These are phyloP conservation scores for Trametes cubensis DNA, from an alignment of 768 basidiomycete genomes.

Conservation along the genomic window DNA sequence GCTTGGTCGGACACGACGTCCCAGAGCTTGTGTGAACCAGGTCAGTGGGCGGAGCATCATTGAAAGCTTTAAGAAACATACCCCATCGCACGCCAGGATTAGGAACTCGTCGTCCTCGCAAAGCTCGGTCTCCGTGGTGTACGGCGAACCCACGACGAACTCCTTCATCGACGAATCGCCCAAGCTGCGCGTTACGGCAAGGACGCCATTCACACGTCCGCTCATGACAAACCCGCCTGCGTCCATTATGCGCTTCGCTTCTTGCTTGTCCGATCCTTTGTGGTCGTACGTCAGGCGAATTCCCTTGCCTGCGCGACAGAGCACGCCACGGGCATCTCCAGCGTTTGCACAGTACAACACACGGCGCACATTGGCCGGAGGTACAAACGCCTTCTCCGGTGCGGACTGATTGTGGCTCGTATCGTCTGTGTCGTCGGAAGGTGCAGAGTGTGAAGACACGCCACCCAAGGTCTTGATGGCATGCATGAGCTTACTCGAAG, in stretches of 20 bases:
- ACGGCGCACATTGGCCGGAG: slow-evolving; percentile 49
- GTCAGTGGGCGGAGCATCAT: background rate
- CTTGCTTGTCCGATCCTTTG: slow-evolving; percentile 96
- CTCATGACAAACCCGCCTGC: slow-evolving; percentile 99
- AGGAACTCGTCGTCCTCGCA: slow-evolving; percentile 92
- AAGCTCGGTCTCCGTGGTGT: slow-evolving; percentile 96
- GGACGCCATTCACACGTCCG: slow-evolving; percentile 95
- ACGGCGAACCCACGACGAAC: slow-evolving; percentile 96
- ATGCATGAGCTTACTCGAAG: slow-evolving; percentile 21
- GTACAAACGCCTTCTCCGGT: slow-evolving; percentile 23
- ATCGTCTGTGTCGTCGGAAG: slow-evolving; percentile 26
- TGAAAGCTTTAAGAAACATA: slow-evolving; percentile 46
- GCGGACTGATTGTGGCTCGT: slow-evolving; percentile 21
- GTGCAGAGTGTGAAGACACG: slow-evolving; percentile 26
- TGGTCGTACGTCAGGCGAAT: slow-evolving; percentile 97
- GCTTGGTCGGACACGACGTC: slow-evolving; percentile 91
- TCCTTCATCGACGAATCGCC: slow-evolving; percentile 99
- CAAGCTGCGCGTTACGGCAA: slow-evolving; percentile 93
- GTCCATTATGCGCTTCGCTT: slow-evolving; percentile 96
- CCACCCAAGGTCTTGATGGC: slow-evolving; percentile 48
- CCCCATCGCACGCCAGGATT: slow-evolving; percentile 96
- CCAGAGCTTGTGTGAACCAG: slow-evolving; percentile 70
- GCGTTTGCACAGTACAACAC: slow-evolving; percentile 96
- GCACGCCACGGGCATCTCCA: slow-evolving; percentile 92
- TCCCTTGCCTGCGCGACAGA: slow-evolving; percentile 88